Conservation (phyloP, 345 rosid species). For the Camelina sativa region DNA sequence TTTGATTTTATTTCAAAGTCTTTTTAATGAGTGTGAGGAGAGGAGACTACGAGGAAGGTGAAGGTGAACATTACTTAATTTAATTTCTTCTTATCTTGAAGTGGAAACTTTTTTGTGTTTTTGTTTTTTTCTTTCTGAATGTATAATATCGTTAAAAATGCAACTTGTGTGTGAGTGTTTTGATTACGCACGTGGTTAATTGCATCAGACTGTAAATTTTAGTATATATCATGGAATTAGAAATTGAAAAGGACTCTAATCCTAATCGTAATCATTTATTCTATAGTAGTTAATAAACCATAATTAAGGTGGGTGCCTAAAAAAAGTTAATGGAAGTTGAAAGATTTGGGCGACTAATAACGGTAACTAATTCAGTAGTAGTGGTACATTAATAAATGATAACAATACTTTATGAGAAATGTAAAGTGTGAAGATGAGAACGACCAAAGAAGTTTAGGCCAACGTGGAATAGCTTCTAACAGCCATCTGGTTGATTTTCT, state of each 20-base stretch:
- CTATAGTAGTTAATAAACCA: too few species aligned
- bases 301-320: neutral
- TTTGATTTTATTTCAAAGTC: neutral
- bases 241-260: constrained; percentile 11
- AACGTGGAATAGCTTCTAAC: constrained; percentile 35
- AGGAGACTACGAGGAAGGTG: constrained; percentile 37
- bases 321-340: neutral
- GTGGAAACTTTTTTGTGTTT: neutral
- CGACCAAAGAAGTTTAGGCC: constrained; percentile 21
- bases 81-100: constrained; percentile 28
- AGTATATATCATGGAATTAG: constrained; percentile 17
- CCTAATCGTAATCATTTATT: constrained; percentile 3
- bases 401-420: neutral
- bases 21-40: neutral
- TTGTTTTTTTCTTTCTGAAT: neutral
- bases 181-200: constrained; percentile 45
- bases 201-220: constrained; percentile 27
- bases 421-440: constrained; percentile 28
- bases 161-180: constrained; percentile 42
- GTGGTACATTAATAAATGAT: constrained; percentile 1
- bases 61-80: constrained; percentile 16
- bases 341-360: constrained; percentile 17
- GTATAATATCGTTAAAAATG: constrained; percentile 25
- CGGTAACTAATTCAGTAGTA: constrained; percentile 5
- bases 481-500: constrained; percentile 24